Conservation (phyloP, 352 stramenopile genomes). For the Phytopythium ostracodes region DNA sequence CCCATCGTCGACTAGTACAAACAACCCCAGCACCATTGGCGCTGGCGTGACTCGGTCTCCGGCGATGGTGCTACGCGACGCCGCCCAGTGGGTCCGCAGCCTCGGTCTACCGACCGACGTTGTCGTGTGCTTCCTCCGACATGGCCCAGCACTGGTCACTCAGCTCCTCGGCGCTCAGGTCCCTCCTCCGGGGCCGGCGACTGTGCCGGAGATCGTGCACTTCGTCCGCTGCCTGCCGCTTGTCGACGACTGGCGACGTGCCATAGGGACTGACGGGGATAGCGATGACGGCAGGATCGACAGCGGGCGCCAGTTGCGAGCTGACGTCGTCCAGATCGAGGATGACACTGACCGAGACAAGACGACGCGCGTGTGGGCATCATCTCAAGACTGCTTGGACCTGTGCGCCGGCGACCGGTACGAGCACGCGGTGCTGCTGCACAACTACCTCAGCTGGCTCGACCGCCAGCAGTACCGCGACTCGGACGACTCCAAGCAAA, state of each 20-base stretch:
- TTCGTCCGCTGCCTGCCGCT: conserved; percentile 92
- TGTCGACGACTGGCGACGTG: conserved; percentile 77
- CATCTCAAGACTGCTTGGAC: conserved; percentile 88
- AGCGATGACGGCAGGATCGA: background rate
- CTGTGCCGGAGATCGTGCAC: conserved; percentile 43
- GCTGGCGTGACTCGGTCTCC: conserved; percentile 14
- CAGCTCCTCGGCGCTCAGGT: conserved; percentile 71
- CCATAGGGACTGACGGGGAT: background rate
- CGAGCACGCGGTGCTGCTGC: conserved; percentile 91
- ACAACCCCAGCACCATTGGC: background rate
- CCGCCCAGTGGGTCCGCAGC: background rate
- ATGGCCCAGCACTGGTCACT: conserved; percentile 61
- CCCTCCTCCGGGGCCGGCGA: conserved; percentile 43
- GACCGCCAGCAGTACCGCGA: conserved; percentile 32
- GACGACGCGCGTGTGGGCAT: conserved; percentile 79
- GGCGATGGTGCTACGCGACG: background rate
- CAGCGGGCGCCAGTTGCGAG: background rate
- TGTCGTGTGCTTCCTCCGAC: conserved; percentile 73
- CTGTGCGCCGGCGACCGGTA: conserved; percentile 86
- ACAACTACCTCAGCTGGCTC: conserved; percentile 90
- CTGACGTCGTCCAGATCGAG: background rate
- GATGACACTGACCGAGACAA: background rate
- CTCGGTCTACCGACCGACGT: conserved; percentile 17
- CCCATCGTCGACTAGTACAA: background rate
- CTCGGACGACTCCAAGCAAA: conserved; percentile 13